These are phyloP conservation scores for Podaxis sp. DNA, from an alignment of 768 basidiomycete species.

Conservation along the genomic window DNA sequence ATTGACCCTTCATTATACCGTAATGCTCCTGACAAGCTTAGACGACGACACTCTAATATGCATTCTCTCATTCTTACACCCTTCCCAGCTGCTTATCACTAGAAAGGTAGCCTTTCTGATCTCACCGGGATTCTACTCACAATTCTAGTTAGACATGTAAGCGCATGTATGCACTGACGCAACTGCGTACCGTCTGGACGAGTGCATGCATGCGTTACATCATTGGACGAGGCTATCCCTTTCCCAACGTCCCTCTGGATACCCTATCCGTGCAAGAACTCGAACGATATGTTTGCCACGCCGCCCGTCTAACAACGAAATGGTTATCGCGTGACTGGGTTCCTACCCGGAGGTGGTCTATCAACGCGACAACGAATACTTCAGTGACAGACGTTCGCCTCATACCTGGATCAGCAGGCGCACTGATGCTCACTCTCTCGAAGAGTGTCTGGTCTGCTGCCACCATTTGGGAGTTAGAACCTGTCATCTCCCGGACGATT, in stretches of 20 bases:
- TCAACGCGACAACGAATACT: slow-evolving; percentile 36
- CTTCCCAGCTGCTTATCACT: slow-evolving; percentile 38
- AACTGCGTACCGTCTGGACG: slow-evolving; percentile 55
- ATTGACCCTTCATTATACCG: not conserved
- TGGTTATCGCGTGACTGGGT: slow-evolving; percentile 35
- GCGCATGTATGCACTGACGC: slow-evolving; percentile 42
- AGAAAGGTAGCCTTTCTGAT: slow-evolving; percentile 35
- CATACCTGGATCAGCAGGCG: slow-evolving; percentile 41
- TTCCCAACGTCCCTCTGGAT: slow-evolving; percentile 36
- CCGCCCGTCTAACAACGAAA: slow-evolving; percentile 44
- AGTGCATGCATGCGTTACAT: slow-evolving; percentile 45
- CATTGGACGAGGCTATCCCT: slow-evolving; percentile 47
- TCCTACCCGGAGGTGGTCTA: slow-evolving; percentile 19
- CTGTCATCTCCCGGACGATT: slow-evolving; percentile 24
- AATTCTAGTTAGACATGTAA: slow-evolving; percentile 44
- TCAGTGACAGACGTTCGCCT: slow-evolving; percentile 54
- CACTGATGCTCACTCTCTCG: slow-evolving; percentile 51
- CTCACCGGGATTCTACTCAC: not conserved
- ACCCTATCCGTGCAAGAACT: slow-evolving; percentile 41
- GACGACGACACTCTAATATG: slow-evolving; percentile 31
- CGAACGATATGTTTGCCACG: slow-evolving; percentile 40
- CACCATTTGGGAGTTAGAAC: slow-evolving; percentile 48
- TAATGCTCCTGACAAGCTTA: slow-evolving; percentile 11
- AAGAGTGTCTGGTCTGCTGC: slow-evolving; percentile 62
- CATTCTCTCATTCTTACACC: slow-evolving; percentile 30